Conservation (phyloP, 2,329 filamentous ascomycete species). For the Colletotrichum sp. region DNA sequence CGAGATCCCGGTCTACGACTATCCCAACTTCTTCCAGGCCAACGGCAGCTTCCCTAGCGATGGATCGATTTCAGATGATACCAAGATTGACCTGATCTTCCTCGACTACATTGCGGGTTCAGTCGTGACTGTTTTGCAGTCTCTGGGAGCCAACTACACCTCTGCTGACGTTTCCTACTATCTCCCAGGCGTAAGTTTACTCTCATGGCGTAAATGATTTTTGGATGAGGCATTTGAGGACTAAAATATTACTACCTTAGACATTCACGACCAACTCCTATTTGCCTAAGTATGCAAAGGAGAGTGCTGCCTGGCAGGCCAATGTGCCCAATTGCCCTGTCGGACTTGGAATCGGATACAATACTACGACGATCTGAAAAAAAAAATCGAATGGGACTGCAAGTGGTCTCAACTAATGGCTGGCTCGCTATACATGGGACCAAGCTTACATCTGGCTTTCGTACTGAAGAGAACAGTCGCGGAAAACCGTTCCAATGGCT, state of each 20-base stretch:
- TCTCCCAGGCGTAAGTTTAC: not conserved
- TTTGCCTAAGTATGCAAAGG: not conserved
- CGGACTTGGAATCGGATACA: not conserved
- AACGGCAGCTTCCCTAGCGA: slow-evolving; percentile 51
- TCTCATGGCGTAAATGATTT: no score
- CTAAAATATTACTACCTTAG: not conserved
- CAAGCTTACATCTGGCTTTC: no score
- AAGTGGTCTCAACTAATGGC: no score
- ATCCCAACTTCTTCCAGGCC: slow-evolving; percentile 56
- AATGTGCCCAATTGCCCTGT: slow-evolving; percentile 6
- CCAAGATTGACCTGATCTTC: slow-evolving; percentile 4
- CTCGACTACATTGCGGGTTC: slow-evolving; percentile 3
- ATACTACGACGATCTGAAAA: no score
- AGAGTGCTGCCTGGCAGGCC: not conserved
- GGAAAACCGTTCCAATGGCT: no score
- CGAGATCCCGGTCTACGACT: slow-evolving; percentile 47
- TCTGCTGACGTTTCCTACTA: slow-evolving; percentile 1
- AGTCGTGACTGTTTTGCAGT: not conserved
- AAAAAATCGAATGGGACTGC: no score
- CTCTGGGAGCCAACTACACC: not conserved
- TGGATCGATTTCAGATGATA: slow-evolving; percentile 25
- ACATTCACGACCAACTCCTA: slow-evolving; percentile 8
- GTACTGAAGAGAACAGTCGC: no score
- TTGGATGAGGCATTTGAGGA: no score
- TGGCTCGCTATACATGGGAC: no score